Evolutionary conservation across 129 eudicot species (phyloP).

Genomic region (Chrysanthemum makinoi): DNA sequence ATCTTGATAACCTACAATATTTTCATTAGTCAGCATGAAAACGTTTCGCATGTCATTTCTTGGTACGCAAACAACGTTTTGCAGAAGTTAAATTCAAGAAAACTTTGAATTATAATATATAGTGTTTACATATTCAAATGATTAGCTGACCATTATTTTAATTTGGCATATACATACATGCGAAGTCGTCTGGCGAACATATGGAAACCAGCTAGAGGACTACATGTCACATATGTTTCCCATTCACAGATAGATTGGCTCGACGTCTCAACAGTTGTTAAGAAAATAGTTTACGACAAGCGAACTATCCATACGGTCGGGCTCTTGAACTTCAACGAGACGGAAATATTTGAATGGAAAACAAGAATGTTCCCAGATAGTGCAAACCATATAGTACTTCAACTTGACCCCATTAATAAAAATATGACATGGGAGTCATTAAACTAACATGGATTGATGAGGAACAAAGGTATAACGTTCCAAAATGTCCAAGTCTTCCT

Average conservation of each 20-base stretch:
- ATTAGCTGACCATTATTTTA: background rate
- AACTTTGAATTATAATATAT: background rate
- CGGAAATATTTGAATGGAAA: constrained; percentile 56
- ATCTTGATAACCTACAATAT: constrained; percentile 44
- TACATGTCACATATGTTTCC: constrained; percentile 38
- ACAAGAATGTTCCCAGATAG: constrained; percentile 44
- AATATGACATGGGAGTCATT: constrained; percentile 68
- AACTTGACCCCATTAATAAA: constrained; percentile 36
- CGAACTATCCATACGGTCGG: constrained; percentile 53
- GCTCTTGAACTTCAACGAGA: constrained; percentile 56
- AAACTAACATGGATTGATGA: constrained; percentile 85
- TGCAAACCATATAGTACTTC: constrained; percentile 42
- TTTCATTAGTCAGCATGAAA: constrained; percentile 43
- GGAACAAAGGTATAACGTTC: constrained; percentile 67
- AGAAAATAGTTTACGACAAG: constrained; percentile 36
- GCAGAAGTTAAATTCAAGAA: background rate
- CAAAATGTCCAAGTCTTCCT: constrained; percentile 65
- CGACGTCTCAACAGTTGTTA: constrained; percentile 39
- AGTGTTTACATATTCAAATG: no score
- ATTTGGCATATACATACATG: background rate
- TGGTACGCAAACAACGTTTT: constrained; percentile 28
- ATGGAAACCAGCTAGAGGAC: constrained; percentile 28
- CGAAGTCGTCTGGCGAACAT: constrained; percentile 27
- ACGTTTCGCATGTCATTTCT: constrained; percentile 33
- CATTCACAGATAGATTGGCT: constrained; percentile 52